These are phyloP conservation scores for Penicillium sp. DNA, from an alignment of 2,329 filamentous ascomycete genomes.

Conservation along the genomic window DNA sequence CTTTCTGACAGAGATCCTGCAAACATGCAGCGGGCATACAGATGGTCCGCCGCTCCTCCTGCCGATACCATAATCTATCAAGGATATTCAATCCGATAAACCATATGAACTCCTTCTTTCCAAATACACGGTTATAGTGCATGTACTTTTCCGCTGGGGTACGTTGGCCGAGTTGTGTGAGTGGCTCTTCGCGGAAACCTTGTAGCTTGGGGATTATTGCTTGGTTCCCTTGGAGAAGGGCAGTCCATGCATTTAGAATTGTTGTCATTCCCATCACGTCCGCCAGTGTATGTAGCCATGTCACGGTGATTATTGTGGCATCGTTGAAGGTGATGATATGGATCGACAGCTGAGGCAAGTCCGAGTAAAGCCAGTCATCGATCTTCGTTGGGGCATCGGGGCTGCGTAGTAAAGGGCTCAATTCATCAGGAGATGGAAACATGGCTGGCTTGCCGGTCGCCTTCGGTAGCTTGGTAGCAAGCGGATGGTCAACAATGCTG, in stretches of 20 bases:
- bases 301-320: not conserved
- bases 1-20: not conserved
- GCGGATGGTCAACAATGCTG: not conserved
- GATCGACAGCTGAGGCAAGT: not conserved
- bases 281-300: not conserved
- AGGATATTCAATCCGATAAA: not conserved
- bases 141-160: not conserved
- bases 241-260: not conserved
- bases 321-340: not conserved
- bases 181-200: not conserved
- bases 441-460: not conserved
- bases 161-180: not conserved
- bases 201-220: not conserved
- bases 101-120: not conserved
- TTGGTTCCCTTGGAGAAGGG: not conserved
- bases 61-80: not conserved
- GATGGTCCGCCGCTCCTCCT: not conserved
- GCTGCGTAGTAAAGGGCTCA: not conserved
- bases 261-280: not conserved
- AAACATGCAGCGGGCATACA: not conserved
- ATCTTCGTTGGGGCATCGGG: not conserved
- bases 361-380: not conserved
- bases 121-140: not conserved
- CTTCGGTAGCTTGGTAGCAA: not conserved
- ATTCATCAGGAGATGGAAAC: not conserved